These are phyloP conservation scores for Rhizopogon salebrosus DNA, from an alignment of 768 basidiomycete species.

Conservation along the genomic window DNA sequence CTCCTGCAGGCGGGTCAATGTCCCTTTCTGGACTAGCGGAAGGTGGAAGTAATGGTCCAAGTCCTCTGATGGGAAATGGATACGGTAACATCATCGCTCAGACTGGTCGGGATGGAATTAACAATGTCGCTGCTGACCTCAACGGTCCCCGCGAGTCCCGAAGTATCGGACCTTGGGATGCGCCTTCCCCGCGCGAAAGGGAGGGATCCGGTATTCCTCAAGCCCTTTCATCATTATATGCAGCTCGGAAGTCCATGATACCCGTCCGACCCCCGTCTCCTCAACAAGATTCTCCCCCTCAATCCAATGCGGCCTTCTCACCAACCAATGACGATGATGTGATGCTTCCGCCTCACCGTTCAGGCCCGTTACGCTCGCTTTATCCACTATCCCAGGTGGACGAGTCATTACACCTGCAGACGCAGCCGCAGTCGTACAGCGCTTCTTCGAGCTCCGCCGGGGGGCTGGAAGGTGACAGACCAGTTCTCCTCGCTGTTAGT, in stretches of 20 bases:
- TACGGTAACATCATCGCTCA: slow-evolving; percentile 23
- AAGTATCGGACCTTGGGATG: slow-evolving; percentile 27
- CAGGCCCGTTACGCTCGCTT: slow-evolving; percentile 21
- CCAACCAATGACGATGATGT: slow-evolving; percentile 25
- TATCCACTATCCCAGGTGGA: slow-evolving; percentile 20
- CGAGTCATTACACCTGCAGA: slow-evolving; percentile 16
- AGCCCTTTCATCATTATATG: slow-evolving; percentile 23
- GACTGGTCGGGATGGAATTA: slow-evolving; percentile 20
- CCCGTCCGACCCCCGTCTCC: slow-evolving; percentile 23
- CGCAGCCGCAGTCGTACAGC: slow-evolving; percentile 30
- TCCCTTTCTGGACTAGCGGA: slow-evolving; percentile 11
- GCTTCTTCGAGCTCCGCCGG: slow-evolving; percentile 39
- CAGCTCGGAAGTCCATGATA: slow-evolving; percentile 17
- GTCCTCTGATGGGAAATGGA: slow-evolving; percentile 17
- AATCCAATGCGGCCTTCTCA: slow-evolving; percentile 16
- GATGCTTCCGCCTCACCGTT: slow-evolving; percentile 28
- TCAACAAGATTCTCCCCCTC: slow-evolving; percentile 22
- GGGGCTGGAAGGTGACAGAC: slow-evolving; percentile 31
- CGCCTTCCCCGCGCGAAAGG: slow-evolving; percentile 28
- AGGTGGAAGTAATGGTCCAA: slow-evolving; percentile 9
- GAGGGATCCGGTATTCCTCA: slow-evolving; percentile 16
- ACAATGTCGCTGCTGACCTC: not conserved
- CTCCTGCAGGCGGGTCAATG: slow-evolving; percentile 11
- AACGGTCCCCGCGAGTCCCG: slow-evolving; percentile 13
- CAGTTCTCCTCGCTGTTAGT: slow-evolving; percentile 38